Conservation (phyloP, 495 filamentous ascomycete genomes). For the Lepidopterella palustris region DNA sequence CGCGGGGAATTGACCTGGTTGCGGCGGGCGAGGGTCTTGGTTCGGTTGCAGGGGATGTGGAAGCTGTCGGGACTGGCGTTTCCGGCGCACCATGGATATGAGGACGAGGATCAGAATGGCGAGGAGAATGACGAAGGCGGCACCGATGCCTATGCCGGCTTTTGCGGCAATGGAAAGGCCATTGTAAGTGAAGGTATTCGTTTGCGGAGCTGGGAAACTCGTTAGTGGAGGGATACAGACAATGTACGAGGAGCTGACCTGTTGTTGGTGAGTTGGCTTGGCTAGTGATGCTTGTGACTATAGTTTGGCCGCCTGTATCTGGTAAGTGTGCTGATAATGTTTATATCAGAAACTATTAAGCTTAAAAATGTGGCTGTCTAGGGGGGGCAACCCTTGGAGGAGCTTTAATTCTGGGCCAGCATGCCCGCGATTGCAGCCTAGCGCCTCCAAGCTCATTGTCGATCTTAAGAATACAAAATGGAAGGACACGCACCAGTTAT, state of each 20-base stretch:
- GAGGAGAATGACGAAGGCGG: conserved; percentile 8
- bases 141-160: conserved; percentile 8
- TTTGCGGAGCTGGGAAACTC: neutral
- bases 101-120: conserved; percentile 8
- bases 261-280: neutral
- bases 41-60: neutral
- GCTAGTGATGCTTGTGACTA: neutral
- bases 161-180: conserved; percentile 12
- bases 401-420: no score
- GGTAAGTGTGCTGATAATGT: neutral
- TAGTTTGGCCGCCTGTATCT: neutral
- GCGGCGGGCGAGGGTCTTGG: neutral
- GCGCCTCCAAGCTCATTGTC: no score
- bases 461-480: neutral
- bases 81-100: no score
- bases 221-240: no score
- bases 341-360: neutral
- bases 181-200: neutral
- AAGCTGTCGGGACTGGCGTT: neutral
- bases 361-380: neutral
- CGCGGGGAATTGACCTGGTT: neutral
- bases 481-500: neutral
- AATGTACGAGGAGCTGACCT: neutral
- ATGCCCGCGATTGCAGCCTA: no score
- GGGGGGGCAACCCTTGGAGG: no score